Conservation (phyloP, 1,284 basidiomycete genomes). For the Exsudoporus floridanus region DNA sequence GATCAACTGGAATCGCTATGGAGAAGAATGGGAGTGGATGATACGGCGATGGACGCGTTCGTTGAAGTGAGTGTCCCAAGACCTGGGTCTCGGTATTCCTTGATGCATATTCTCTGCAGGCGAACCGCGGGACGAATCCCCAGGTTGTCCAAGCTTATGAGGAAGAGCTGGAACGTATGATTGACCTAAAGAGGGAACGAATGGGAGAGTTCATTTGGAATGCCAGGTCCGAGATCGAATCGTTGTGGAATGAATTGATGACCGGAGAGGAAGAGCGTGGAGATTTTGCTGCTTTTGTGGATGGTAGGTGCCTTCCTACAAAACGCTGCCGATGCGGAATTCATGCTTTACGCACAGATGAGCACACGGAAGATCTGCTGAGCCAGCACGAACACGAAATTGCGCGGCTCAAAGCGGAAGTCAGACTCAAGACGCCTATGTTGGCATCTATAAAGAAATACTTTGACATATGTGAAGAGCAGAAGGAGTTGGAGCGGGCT, state of each 20-base stretch:
- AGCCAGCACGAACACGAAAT: conserved; percentile 89
- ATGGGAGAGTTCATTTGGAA: conserved; percentile 86
- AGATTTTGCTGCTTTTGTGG: conserved; percentile 78
- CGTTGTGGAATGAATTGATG: conserved; percentile 87
- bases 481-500: conserved; percentile 81
- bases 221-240: conserved; percentile 79
- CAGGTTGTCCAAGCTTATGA: conserved; percentile 79
- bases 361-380: conserved; percentile 87
- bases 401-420: conserved; percentile 75
- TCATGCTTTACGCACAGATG: conserved; percentile 51
- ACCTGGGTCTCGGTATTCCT: not conserved
- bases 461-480: conserved; percentile 88
- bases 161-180: conserved; percentile 86
- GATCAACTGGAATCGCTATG: conserved; percentile 83
- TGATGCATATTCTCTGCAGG: conserved; percentile 17
- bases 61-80: conserved; percentile 53
- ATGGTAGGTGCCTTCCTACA: conserved; percentile 53
- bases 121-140: conserved; percentile 73
- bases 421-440: conserved; percentile 73
- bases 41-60: conserved; percentile 77
- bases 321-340: not conserved
- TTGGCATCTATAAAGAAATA: conserved; percentile 84
- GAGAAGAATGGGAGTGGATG: conserved; percentile 72
- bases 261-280: conserved; percentile 79
- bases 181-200: conserved; percentile 83